phyloP scores from a whole-genome alignment of 179 eudicot species.

The Nepenthes alata region DNA sequence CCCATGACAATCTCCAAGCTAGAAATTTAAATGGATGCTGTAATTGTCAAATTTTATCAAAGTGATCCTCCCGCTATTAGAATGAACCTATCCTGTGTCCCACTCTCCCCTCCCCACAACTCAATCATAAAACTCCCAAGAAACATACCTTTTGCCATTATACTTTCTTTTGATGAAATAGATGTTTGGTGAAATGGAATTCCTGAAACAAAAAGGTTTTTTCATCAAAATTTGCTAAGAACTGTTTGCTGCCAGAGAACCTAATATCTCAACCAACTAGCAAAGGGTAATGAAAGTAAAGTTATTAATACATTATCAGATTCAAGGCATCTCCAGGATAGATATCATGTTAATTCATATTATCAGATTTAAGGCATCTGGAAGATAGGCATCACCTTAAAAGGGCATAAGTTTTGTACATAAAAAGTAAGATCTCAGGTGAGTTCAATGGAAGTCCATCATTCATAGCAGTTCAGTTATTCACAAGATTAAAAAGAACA shows the following conservation, averaged over 20 bases:
- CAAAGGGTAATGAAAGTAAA: neutral
- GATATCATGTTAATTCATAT: neutral
- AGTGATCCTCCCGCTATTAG: too few relatives aligned
- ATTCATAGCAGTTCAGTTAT: too few relatives aligned
- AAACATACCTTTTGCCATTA: constrained; percentile 81
- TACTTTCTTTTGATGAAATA: constrained; percentile 68
- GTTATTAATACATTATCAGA: neutral
- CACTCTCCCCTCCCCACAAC: neutral
- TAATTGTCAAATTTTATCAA: too few relatives aligned
- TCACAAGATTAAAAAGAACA: too few relatives aligned
- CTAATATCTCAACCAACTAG: constrained; percentile 7
- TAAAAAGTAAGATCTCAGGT: neutral
- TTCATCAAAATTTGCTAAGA: constrained; percentile 14
- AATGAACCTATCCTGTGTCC: too few relatives aligned
- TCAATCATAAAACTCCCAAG: neutral
- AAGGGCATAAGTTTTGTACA: neutral
- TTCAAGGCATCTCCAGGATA: neutral
- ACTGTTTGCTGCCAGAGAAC: constrained; percentile 6
- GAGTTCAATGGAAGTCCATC: neutral
- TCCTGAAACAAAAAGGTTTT: constrained; percentile 59
- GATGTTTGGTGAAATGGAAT: constrained; percentile 61
- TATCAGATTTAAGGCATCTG: neutral
- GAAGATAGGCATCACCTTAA: neutral
- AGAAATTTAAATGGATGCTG: too few relatives aligned
- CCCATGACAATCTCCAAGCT: too few relatives aligned